Base-by-base conservation (phyloP, 768 basidiomycete genomes). In the Hygrocybe coccinea region DNA sequence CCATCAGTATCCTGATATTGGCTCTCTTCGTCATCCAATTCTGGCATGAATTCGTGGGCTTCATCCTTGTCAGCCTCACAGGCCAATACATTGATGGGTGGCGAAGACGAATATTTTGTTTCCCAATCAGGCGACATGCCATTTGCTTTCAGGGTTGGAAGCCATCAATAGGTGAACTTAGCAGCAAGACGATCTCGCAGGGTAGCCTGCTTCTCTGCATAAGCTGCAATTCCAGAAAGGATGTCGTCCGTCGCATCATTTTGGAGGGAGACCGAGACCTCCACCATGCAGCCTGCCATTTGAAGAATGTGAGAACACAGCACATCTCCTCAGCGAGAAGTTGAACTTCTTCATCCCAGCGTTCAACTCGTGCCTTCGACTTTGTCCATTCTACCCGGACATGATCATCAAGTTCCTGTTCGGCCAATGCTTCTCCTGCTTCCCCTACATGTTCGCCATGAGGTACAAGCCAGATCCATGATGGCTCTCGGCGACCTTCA, bases 281-380 rank as follows among this genome's bases (percentile, higher is more conserved):
- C 62, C 62, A 62, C 59, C 55, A 60, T 2, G 6, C 0, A 1
- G 54, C 46, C 36, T 55, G 55, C 59, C 59, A 58, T 9, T 15
- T 15, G 33, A 56, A 62, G 48, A 58, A 71, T 6, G 19, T 49
- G 1, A 64, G 2, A 0, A 55, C 36, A 0, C 67, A 56, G 1
- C 64, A 45, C 71, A 71, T 71, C 53, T 71, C 70, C 52, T 69
- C 67, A 3, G 50, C 50, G 4, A 67, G 35, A 0, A 67, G 50
- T 2, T 48, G 29, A 11, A 67, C 43, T 34, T 69, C 68, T 36
- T 70, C 69, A 14, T 54, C 25, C 65, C 65, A 67, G 1, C 68
- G 58, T 14, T 58, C 44, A 3, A 57, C 63, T 17, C 67, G 53
- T 0, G 66, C 63, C 0, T 49, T 57, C 1, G 60, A 55, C 54